These are phyloP conservation scores for Flaveria trinervia DNA, from an alignment of 129 eudicot species.

Conservation along the genomic window DNA sequence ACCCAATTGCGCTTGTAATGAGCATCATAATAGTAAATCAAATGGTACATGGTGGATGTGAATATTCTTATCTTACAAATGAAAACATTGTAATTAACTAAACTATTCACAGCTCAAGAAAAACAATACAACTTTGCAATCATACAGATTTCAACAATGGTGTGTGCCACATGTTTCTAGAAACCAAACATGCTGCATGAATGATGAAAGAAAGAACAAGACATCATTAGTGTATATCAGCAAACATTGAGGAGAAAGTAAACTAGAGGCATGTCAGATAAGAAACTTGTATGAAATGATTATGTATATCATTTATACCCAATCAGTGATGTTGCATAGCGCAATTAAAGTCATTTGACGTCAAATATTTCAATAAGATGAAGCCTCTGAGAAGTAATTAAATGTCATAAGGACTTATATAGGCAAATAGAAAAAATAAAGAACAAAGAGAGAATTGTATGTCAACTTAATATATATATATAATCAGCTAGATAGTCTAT, in stretches of 20 bases:
- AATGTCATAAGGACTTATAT: not conserved
- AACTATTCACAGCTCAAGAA: no score
- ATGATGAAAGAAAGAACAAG: no score
- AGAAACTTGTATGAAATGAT: not conserved
- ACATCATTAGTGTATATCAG: not conserved
- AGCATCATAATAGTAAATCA: no score
- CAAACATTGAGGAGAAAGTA: no score
- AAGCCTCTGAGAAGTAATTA: slow-evolving; percentile 48
- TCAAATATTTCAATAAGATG: slow-evolving; percentile 91
- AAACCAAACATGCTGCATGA: no score
- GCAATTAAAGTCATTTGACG: slow-evolving; percentile 86
- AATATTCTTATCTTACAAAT: no score
- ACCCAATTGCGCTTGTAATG: no score
- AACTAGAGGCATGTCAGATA: not conserved
- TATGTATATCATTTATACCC: slow-evolving; percentile 52
- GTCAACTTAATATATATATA: not conserved
- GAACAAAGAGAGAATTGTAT: not conserved
- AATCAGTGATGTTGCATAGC: slow-evolving; percentile 80
- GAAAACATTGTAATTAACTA: no score
- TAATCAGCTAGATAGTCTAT: not conserved
- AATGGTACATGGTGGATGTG: no score
- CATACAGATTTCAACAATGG: no score
- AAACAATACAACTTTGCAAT: no score
- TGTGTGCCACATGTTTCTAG: no score
- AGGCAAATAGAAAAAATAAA: not conserved